A percentile compares a stretch with the other conserved stretches of the same genome.
Conservation (phyloP, 257 asterid species). For the Linderniella brevidens region DNA sequence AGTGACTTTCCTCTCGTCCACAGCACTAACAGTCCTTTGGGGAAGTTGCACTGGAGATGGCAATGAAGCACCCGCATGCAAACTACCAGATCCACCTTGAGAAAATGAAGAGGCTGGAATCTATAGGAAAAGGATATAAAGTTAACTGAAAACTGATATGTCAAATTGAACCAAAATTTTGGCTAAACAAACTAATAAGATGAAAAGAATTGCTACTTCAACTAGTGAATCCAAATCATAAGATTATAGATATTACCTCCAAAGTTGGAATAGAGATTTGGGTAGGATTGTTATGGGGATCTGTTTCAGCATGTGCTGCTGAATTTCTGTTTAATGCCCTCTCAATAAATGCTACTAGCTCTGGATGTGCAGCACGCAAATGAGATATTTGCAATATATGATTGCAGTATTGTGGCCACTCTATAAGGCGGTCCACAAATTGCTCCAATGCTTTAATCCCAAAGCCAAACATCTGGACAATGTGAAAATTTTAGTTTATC, state of each 20-base stretch:
- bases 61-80: constrained; percentile 35
- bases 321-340: constrained; percentile 54
- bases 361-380: constrained; percentile 58
- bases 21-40: constrained; percentile 36
- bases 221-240: too few species aligned
- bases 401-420: constrained; percentile 99
- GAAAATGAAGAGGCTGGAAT: constrained; percentile 30
- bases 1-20: constrained; percentile 62
- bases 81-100: constrained; percentile 32
- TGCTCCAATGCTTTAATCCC: constrained; percentile 89
- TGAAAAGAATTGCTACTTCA: too few species aligned
- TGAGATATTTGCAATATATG: constrained; percentile 92
- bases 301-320: constrained; percentile 56
- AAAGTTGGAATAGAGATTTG: constrained; percentile 29
- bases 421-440: constrained; percentile 80
- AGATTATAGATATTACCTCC: constrained; percentile 29
- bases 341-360: constrained; percentile 59
- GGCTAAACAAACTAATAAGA: neutral
- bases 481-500: constrained; percentile 1
- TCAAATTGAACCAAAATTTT: neutral
- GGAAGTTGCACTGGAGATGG: constrained; percentile 41
- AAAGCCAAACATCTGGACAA: constrained; percentile 76
- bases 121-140: constrained; percentile 15
- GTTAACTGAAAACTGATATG: neutral
- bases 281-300: constrained; percentile 32